Evolutionary conservation across 192 early-diverging fungal genomes (phyloP).

Genomic region (Linderina pennispora): DNA sequence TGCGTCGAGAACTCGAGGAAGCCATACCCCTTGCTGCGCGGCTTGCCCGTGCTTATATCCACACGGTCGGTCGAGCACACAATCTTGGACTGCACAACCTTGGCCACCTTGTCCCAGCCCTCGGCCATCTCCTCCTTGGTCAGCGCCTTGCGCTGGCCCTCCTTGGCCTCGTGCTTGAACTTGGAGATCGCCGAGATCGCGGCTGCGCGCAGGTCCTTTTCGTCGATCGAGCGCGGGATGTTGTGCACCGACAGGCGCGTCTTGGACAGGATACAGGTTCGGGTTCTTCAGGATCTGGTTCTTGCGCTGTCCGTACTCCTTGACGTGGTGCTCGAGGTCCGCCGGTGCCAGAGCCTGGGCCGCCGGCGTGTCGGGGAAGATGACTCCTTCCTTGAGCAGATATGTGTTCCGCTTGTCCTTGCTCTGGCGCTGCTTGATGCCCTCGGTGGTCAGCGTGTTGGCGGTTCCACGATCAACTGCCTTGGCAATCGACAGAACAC

Average conservation of each 20-base stretch:
- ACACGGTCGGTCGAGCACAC: conserved; percentile 71
- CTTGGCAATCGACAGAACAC: conserved; percentile 72
- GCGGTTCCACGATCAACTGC: conserved; percentile 76
- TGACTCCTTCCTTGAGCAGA: conserved; percentile 85
- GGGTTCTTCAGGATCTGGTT: conserved; percentile 78
- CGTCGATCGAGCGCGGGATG: conserved; percentile 67
- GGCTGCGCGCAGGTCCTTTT: conserved; percentile 57
- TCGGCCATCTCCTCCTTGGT: conserved; percentile 57
- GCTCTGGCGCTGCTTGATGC: conserved; percentile 53
- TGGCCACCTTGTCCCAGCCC: conserved; percentile 54
- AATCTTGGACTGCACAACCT: conserved; percentile 74
- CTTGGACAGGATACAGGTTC: conserved; percentile 79
- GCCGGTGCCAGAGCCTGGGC: conserved; percentile 67
- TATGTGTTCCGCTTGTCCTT: conserved; percentile 85
- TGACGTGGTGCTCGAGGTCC: conserved; percentile 72
- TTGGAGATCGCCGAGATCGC: conserved; percentile 61
- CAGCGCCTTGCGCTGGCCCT: conserved; percentile 48
- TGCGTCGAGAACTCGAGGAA: conserved; percentile 89
- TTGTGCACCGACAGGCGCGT: conserved; percentile 88
- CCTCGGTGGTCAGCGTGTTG: conserved; percentile 53
- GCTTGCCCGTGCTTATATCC: conserved; percentile 62
- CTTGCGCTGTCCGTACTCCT: conserved; percentile 75
- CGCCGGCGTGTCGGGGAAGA: conserved; percentile 78
- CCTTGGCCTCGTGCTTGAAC: conserved; percentile 70
- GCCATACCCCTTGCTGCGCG: conserved; percentile 80